These are phyloP conservation scores for Saccharomyces hybrid DNA, from an alignment of 1,139 yeast species.

Conservation along the genomic window DNA sequence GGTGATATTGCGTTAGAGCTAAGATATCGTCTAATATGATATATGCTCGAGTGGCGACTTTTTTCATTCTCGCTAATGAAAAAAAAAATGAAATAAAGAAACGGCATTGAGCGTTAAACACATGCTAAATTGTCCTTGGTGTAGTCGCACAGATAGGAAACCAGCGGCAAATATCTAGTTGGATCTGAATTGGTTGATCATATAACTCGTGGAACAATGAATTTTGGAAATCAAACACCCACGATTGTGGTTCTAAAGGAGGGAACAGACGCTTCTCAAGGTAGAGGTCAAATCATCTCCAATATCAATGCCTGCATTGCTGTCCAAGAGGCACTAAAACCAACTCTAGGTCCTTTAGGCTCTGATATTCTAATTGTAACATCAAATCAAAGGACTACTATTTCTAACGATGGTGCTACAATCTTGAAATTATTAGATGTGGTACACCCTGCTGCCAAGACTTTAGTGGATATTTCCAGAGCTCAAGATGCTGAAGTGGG, in stretches of 20 bases:
- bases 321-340: constrained; percentile 88
- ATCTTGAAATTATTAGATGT: constrained; percentile 85
- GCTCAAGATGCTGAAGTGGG: constrained; percentile 99
- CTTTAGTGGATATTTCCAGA: constrained; percentile 88
- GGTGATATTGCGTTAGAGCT: too few species aligned
- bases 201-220: constrained; percentile 40
- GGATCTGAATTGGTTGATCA: neutral
- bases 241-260: constrained; percentile 95
- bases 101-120: neutral
- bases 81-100: neutral
- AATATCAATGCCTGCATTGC: constrained; percentile 96
- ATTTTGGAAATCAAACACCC: constrained; percentile 87
- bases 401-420: constrained; percentile 97
- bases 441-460: constrained; percentile 96
- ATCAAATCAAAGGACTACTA: constrained; percentile 78
- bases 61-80: neutral
- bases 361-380: constrained; percentile 88
- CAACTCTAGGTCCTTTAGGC: constrained; percentile 96
- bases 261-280: constrained; percentile 96
- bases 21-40: neutral
- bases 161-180: neutral
- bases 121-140: neutral
- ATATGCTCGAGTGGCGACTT: neutral
- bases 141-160: neutral
- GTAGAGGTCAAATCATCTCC: constrained; percentile 88